Base-by-base conservation (phyloP, 2,329 filamentous ascomycete genomes). In the Aspergillus latus region DNA sequence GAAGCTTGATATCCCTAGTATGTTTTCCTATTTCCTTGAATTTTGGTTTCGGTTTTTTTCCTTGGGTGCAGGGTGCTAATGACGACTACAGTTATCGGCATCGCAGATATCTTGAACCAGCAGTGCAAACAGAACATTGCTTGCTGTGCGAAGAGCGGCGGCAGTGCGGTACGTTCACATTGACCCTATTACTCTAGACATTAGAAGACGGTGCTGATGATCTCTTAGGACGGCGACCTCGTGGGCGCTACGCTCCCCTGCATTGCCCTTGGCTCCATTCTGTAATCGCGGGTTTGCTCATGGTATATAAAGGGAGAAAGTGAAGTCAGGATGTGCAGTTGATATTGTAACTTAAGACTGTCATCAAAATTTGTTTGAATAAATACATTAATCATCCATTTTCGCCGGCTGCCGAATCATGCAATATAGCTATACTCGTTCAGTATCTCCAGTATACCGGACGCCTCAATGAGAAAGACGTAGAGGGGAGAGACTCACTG, bases 41-140 rank as follows among this genome's bases (percentile, higher is more conserved):
- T 28, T 45, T 28, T 29, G 2, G 3, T 21, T 21, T 3, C 13
- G 28, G 21, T 21, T 21, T 21, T 21, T 21, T 3, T 21, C 3
- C 21, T 2, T 39, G 11, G 3, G 5, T 16, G 13, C 28, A 11
- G 28, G 15, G 11, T 28, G 8, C 9, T 37, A 8, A 42, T 11
- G 10, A 7, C 39, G 16, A 28, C 30, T 26, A 54, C 62, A 52
- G 10, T 68, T 42, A 55, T 65, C 51, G 46, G 37, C 11, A 37
- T 68, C 48, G 62, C 69, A 60, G 68, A 72, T 32, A 49, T 71
- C 15, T 57, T 73, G 63, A 71, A 72, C 64, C 63, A 67, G 62
- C 58, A 71, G 64, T 73, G 71, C 66, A 68, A 73, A 66, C 64
- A 71, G 67, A 73, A 72, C 62, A 69, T 73, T 60, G 71, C 70